phyloP scores from a whole-genome alignment of 2,329 filamentous ascomycete genomes.

The Alternaria triticina region DNA sequence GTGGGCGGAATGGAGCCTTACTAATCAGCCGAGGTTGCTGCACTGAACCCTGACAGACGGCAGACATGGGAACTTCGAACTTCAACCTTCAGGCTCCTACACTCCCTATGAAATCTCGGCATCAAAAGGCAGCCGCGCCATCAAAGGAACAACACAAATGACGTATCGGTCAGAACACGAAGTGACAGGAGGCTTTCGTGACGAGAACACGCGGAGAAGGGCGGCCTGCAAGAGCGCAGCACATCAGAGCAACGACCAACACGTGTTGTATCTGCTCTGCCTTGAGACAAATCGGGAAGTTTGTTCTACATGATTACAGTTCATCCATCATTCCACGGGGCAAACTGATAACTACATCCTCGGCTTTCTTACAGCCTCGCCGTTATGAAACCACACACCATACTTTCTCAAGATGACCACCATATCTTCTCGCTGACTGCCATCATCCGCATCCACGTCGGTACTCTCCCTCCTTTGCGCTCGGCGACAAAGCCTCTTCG shows the following conservation, averaged over 20 bases:
- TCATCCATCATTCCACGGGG: rapidly evolving
- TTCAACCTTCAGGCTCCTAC: neutral
- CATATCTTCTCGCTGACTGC: neutral
- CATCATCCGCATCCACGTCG: neutral
- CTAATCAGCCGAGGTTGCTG: neutral
- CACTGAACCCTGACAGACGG: neutral
- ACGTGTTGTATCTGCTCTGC: neutral
- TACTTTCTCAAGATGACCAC: neutral
- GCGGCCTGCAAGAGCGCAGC: neutral
- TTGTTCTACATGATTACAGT: neutral
- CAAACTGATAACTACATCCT: neutral
- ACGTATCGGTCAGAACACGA: neutral
- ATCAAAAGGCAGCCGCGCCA: neutral
- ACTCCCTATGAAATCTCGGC: neutral
- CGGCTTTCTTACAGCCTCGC: neutral
- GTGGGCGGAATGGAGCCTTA: neutral
- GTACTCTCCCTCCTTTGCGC: neutral
- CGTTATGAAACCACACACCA: neutral
- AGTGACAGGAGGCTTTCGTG: neutral
- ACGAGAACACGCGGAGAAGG: neutral
- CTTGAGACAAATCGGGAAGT: neutral
- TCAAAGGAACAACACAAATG: neutral
- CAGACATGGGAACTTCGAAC: neutral
- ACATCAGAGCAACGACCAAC: neutral
- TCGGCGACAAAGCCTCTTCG: neutral